phyloP scores from a whole-genome alignment of 257 asterid genomes.

The Apocynum venetum region DNA sequence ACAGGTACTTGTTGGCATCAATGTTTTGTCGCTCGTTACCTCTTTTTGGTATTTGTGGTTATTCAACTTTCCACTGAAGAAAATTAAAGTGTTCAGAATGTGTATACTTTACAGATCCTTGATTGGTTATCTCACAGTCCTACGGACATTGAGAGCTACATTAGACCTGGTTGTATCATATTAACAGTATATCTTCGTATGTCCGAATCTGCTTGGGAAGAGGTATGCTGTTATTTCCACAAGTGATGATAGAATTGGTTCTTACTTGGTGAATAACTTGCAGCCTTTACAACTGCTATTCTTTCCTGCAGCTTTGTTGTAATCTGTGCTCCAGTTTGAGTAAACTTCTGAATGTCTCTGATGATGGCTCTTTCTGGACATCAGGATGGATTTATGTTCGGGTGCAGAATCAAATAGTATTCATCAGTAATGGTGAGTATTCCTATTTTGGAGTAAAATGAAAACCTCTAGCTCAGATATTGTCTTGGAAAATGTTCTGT shows the following conservation, averaged over 20 bases:
- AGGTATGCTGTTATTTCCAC: conserved; percentile 40
- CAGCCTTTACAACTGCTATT: conserved; percentile 8
- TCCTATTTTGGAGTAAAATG: neutral
- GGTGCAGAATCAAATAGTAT: conserved; percentile 68
- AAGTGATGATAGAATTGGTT: neutral
- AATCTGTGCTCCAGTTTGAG: conserved; percentile 62
- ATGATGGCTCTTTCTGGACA: conserved; percentile 60
- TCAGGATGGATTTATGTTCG: conserved; percentile 72
- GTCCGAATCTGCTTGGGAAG: conserved; percentile 68
- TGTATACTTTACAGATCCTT: conserved; percentile 59
- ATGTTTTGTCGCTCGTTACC: neutral
- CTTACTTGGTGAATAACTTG: neutral
- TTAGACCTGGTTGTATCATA: conserved; percentile 83
- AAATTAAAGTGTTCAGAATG: neutral
- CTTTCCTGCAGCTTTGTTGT: conserved; percentile 51
- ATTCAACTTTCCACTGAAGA: neutral
- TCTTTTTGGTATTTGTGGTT: conserved; percentile 5
- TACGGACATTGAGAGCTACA: conserved; percentile 86
- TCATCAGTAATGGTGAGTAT: conserved; percentile 45
- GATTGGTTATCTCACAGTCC: conserved; percentile 92
- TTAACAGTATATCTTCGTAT: conserved; percentile 66
- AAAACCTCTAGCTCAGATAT: neutral
- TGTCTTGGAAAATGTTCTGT: neutral
- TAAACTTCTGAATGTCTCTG: conserved; percentile 53
- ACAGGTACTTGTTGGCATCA: conserved; percentile 43